Evolutionary conservation across 352 stramenopile genomes (phyloP), one percentile per base, ranked within the genome.

Genomic region (Phytophthora tentaculata): DNA sequence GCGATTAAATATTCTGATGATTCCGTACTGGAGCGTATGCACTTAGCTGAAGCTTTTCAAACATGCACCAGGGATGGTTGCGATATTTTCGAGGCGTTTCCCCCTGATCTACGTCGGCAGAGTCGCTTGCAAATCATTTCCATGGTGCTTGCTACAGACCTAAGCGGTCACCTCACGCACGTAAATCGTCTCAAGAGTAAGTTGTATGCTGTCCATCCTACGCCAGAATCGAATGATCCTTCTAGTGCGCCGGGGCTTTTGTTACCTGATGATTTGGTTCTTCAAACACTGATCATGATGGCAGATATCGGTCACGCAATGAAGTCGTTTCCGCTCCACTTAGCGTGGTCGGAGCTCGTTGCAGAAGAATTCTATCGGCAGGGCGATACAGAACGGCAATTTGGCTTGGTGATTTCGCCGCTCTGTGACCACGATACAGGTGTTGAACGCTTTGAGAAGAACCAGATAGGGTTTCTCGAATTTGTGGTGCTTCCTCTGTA

Each of bases 1-100:
- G 94, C 94, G 37, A 85, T 98, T 63, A 88, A 90, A 48, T 98
- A 98, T 79, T 98, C 96, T 67, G 95, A 98, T 56, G 83, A 95
- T 61, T 94, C 88, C 29, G 90, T 97, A n/a, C 78, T 98, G n/a
- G 85, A 93, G 62, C 76, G 83, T 14, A 92, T 92, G 83, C 85
- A 93, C 57, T 61, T 93, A 10, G 83, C 85, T 19, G 81, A 91
- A 41, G 76, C 80, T 19, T 93, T 90, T 65, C 82, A 90, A 44
- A 79, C 73, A 0, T 80, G 78, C 20, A 86, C 75, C n/a, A 87
- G 91, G 49, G 75, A 88, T 41, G 83, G 77, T 1, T 92, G 81
- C 68, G 82, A 96, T 59, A 55, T 92, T 12, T 90, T 96, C 22
- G 75, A 89, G 39, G 76, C 57, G 2, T 83, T 96, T 61, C 59